Conservation (phyloP, 148 eudicot species). For the Beta vulgaris region DNA sequence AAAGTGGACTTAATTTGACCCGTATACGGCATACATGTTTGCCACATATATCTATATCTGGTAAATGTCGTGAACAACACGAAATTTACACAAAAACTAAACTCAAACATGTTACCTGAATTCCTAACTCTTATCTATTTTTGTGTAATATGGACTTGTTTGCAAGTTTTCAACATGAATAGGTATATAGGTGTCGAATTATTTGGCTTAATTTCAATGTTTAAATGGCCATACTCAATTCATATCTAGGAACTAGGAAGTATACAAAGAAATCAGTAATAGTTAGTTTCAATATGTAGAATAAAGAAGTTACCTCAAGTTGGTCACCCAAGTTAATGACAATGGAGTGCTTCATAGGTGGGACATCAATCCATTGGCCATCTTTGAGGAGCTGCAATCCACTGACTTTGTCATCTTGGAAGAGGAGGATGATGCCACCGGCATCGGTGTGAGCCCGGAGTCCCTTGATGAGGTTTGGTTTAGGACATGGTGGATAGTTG, state of each 20-base stretch:
- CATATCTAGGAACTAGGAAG: not conserved
- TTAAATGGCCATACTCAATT: not conserved
- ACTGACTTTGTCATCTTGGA: slow-evolving; percentile 83
- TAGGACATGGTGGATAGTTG: slow-evolving; percentile 93
- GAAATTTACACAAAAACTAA: not conserved
- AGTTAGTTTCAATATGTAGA: not conserved
- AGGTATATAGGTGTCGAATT: not conserved
- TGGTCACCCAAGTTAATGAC: slow-evolving; percentile 91
- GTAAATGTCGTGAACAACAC: not conserved
- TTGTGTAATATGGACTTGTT: too few species aligned
- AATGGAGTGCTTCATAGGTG: slow-evolving; percentile 84
- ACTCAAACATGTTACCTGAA: not conserved
- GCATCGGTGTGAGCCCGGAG: slow-evolving; percentile 97
- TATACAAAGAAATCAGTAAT: not conserved
- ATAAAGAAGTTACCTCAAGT: slow-evolving; percentile 56
- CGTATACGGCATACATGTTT: too few species aligned
- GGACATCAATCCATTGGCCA: slow-evolving; percentile 85
- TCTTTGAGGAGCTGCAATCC: slow-evolving; percentile 91
- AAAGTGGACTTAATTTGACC: too few species aligned
- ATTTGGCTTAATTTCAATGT: not conserved
- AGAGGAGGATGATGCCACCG: slow-evolving; percentile 82
- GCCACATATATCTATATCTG: not conserved
- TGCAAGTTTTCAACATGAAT: not conserved
- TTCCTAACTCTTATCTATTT: not conserved
- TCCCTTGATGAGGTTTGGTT: slow-evolving; percentile 79